These are phyloP conservation scores for Mortierella sp. DNA, from an alignment of 371 early-diverging fungal genomes.

Conservation along the genomic window DNA sequence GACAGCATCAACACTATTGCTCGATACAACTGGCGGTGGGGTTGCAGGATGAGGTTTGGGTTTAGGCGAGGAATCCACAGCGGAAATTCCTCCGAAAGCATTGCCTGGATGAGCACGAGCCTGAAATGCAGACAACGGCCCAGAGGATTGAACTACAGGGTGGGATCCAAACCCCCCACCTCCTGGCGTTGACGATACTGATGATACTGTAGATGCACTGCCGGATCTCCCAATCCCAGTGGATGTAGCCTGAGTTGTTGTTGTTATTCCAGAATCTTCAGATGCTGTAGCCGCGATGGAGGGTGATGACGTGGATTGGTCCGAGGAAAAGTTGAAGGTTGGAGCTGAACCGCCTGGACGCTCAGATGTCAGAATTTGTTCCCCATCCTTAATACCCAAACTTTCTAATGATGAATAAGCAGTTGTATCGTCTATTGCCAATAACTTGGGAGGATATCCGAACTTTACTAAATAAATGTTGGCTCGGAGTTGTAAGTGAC, in stretches of 20 bases:
- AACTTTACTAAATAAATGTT: conserved; percentile 27
- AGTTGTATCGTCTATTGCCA: conserved; percentile 25
- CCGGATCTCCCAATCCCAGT: too few relatives aligned
- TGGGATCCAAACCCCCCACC: conserved; percentile 25
- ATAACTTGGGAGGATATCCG: conserved; percentile 48
- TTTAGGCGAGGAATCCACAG: conserved; percentile 10
- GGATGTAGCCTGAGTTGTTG: background rate
- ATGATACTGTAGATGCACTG: too few relatives aligned
- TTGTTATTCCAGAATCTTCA: background rate
- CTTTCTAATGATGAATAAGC: conserved; percentile 20
- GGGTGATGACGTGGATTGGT: background rate
- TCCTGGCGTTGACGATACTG: background rate
- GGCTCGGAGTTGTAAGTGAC: background rate
- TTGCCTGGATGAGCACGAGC: background rate
- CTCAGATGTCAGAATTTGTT: conserved; percentile 49
- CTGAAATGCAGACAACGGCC: conserved; percentile 20
- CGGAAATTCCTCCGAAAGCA: conserved; percentile 19
- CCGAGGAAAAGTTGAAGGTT: conserved; percentile 14
- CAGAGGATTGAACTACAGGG: conserved; percentile 6
- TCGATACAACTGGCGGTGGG: background rate
- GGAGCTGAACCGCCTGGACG: conserved; percentile 17
- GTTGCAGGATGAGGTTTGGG: conserved; percentile 4
- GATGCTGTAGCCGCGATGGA: background rate
- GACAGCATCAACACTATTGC: conserved; percentile 16
- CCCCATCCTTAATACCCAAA: conserved; percentile 49